Percentiles rank a stretch among this genome's conserved stretches.
phyloP scores from a whole-genome alignment of 2,329 filamentous ascomycete genomes.

The Apiospora rasikravindrae region DNA sequence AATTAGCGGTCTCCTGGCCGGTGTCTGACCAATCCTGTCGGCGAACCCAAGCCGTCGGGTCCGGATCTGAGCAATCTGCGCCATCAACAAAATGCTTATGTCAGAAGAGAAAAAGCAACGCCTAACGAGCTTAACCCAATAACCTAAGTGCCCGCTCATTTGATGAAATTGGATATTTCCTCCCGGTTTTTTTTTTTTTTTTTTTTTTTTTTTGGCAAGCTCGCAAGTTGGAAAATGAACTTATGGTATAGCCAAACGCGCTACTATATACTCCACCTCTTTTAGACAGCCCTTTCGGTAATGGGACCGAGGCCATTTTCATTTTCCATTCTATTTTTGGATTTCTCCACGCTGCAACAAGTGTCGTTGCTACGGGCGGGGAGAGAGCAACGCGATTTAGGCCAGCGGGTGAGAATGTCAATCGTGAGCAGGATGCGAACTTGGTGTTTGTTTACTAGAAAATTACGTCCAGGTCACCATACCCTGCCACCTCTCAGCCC shows the following conservation, averaged over 20 bases:
- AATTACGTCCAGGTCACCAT: neutral
- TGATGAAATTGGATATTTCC: constrained; percentile 5
- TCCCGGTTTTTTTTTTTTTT: neutral
- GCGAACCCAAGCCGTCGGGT: neutral
- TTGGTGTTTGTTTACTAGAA: neutral
- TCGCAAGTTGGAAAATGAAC: neutral
- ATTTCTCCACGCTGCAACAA: neutral
- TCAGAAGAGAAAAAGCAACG: neutral
- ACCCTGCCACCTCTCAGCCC: neutral
- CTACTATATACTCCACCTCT: neutral
- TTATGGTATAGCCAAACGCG: neutral
- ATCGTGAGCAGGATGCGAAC: neutral
- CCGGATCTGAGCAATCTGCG: neutral
- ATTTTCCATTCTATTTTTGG: neutral
- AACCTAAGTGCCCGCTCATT: neutral
- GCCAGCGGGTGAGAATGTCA: neutral
- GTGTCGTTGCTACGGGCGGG: neutral
- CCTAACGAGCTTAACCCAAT: neutral
- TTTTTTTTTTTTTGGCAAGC: neutral
- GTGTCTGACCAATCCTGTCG: neutral
- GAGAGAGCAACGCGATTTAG: neutral
- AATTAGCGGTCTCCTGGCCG: neutral
- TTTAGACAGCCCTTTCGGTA: neutral
- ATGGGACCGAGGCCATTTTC: neutral
- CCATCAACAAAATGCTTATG: constrained; percentile 6